Evolutionary conservation across 768 basidiomycete genomes (phyloP).

Genomic region (Cantharellus anzutake): DNA sequence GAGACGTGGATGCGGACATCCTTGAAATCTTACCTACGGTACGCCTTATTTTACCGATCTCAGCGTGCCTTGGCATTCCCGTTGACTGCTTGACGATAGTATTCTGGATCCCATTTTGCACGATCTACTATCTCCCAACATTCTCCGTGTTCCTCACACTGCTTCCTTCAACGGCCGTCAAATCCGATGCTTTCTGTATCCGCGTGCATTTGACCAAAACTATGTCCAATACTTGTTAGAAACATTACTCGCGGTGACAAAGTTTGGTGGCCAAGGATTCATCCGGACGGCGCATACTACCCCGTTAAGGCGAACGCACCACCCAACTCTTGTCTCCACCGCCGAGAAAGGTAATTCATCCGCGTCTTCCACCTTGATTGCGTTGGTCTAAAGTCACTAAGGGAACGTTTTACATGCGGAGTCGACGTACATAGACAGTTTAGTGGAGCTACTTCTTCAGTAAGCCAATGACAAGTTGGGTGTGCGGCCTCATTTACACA

Average conservation of each 20-base stretch:
- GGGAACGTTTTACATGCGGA: constrained; percentile 20
- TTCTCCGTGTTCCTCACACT: constrained; percentile 31
- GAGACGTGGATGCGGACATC: constrained; percentile 98
- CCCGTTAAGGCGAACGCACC: constrained; percentile 41
- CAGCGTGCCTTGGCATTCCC: neutral
- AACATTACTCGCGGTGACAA: constrained; percentile 51
- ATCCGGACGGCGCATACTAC: constrained; percentile 51
- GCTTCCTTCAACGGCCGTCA: constrained; percentile 44
- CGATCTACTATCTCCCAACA: constrained; percentile 52
- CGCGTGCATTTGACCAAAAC: constrained; percentile 57
- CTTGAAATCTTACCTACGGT: constrained; percentile 83
- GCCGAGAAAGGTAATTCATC: constrained; percentile 33
- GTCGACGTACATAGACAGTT: constrained; percentile 52
- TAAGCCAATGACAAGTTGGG: constrained; percentile 14
- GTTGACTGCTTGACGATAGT: constrained; percentile 22
- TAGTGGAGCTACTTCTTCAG: constrained; percentile 59
- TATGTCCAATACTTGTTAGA: constrained; percentile 58
- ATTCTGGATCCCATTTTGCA: constrained; percentile 75
- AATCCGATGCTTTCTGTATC: constrained; percentile 47
- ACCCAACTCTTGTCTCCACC: constrained; percentile 40
- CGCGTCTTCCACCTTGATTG: neutral
- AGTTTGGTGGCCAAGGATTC: constrained; percentile 83
- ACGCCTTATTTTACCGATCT: constrained; percentile 8
- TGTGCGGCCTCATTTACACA: neutral
- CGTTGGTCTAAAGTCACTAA: constrained; percentile 8